Evolutionary conservation across 192 early-diverging fungal genomes (phyloP), one percentile per base, ranked within the genome.

Genomic region (Bifiguratus adelaidae): DNA sequence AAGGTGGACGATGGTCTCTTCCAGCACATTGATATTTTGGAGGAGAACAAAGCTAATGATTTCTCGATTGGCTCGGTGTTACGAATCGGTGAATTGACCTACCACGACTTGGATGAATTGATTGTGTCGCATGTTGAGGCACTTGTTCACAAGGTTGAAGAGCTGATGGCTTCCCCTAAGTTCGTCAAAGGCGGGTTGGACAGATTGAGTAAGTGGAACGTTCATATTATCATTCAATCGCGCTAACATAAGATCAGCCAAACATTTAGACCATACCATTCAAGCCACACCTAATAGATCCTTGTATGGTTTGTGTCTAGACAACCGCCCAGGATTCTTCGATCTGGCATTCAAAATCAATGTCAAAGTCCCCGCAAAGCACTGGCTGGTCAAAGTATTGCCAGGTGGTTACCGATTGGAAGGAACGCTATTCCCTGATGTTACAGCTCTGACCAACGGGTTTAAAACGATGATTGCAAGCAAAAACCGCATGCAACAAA

Each of bases 101-200:
- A 82, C 60, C 67, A 76, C n/a, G 92, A 92, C 51, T 58, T 98
- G 32, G 95, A 98, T 48, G 85, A 98, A 58, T 71, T 98, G 47
- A 65, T 95, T 15, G 91, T 89, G 3, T 73, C 81, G 18, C 85
- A 93, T 50, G 78, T 98, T 18, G 95, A 95, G 47, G 78, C 89
- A 1, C 87, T 92, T 53, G 63, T 63, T 22, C 70, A 69, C 18
- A 79, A 76, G 49, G 76, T 91, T 7, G 72, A 83, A 34, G 76
- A 81, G 25, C 63, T 88, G 18, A 72, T 76, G 53, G 62, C 68
- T 15, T 81, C 78, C 66, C 64, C 73, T 15, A 98, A 95, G 69
- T 98, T 73, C 70, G 81, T 83, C 36, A 71, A 73, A 44, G 70
- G 64, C 47, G 67, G 66, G 27, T 40, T 73, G 23, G 33, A 60